Conservation (phyloP, 306 rosid genomes). For the Cucurbita argyrosperma region DNA sequence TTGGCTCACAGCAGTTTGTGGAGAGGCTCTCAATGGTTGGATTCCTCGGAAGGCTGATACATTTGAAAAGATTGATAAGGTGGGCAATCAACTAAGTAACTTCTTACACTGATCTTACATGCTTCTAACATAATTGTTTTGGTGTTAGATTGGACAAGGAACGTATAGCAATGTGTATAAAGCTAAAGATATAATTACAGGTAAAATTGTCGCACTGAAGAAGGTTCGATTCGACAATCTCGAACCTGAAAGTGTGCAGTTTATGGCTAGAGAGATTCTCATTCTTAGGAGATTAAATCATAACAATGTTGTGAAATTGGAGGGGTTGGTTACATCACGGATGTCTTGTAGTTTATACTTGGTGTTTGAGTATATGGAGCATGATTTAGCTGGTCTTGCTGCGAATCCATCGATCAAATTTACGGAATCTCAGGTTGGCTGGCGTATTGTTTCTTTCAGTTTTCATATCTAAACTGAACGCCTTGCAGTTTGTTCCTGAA, state of each 20-base stretch:
- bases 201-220: constrained; percentile 58
- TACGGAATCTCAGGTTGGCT: constrained; percentile 59
- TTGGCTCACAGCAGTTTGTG: constrained; percentile 63
- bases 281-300: constrained; percentile 52
- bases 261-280: constrained; percentile 74
- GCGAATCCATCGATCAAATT: constrained; percentile 54
- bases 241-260: constrained; percentile 62
- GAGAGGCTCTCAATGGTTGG: constrained; percentile 62
- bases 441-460: constrained; percentile 26
- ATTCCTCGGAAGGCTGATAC: constrained; percentile 57
- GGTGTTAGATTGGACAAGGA: constrained; percentile 62
- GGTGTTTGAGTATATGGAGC: constrained; percentile 63
- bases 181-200: constrained; percentile 55
- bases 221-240: constrained; percentile 69
- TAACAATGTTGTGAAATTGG: constrained; percentile 59
- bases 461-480: constrained; percentile 4
- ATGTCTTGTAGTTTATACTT: constrained; percentile 69
- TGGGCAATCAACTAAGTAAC: neutral
- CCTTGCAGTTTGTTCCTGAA: neutral
- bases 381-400: constrained; percentile 74
- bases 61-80: constrained; percentile 66
- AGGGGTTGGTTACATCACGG: constrained; percentile 65
- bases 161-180: constrained; percentile 74
- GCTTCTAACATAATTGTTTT: neutral
- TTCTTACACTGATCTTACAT: neutral